Evolutionary conservation across 805 yeast genomes (phyloP).

Genomic region (Lachancea meyersii): DNA sequence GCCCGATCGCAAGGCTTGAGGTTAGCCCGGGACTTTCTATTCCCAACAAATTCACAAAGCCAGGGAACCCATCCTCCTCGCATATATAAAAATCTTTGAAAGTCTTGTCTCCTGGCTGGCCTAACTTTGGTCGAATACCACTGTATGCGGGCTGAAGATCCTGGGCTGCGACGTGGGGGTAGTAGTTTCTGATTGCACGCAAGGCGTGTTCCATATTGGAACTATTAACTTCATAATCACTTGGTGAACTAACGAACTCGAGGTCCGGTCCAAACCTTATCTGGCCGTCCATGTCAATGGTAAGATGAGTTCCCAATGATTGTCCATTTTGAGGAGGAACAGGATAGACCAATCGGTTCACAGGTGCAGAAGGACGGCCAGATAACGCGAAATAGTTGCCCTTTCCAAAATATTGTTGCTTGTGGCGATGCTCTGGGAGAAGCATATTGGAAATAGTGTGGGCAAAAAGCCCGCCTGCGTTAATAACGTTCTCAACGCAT

Average conservation of each 20-base stretch:
- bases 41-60: constrained; percentile 73
- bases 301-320: constrained; percentile 85
- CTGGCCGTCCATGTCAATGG: constrained; percentile 75
- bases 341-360: constrained; percentile 64
- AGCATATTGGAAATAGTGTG: constrained; percentile 64
- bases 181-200: constrained; percentile 52
- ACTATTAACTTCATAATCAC: constrained; percentile 44
- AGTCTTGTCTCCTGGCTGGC: constrained; percentile 37
- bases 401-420: constrained; percentile 64
- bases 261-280: constrained; percentile 84
- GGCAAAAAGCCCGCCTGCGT: constrained; percentile 77
- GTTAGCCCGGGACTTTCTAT: constrained; percentile 92
- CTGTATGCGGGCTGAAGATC: constrained; percentile 62
- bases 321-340: constrained; percentile 64
- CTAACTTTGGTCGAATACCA: constrained; percentile 79
- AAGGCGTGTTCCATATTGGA: constrained; percentile 49
- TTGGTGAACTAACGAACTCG: constrained; percentile 59
- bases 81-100: constrained; percentile 72
- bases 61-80: constrained; percentile 65
- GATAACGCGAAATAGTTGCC: constrained; percentile 72
- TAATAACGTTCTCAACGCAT: constrained; percentile 53
- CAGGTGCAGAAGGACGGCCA: constrained; percentile 39
- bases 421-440: constrained; percentile 54
- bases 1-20: constrained; percentile 74
- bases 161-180: constrained; percentile 48